Conservation (phyloP, 371 early-diverging fungal species). For the Mucor plumbeus region DNA sequence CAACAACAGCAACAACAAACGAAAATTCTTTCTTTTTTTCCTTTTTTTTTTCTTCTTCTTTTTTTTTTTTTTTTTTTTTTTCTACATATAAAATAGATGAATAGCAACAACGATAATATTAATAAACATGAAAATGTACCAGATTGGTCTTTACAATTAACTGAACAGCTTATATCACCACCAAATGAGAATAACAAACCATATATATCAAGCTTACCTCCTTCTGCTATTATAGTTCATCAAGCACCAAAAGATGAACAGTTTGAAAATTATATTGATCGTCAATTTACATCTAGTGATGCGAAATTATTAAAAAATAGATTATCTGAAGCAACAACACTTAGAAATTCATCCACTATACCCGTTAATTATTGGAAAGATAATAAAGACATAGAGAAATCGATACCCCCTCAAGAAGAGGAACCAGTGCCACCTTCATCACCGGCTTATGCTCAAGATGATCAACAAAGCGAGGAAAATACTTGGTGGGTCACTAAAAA, state of each 20-base stretch:
- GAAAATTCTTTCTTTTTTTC: not conserved
- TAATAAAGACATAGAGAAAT: constrained; percentile 12
- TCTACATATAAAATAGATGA: constrained; percentile 2
- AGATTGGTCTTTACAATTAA: constrained; percentile 24
- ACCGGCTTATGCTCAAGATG: not conserved
- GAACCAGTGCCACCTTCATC: not conserved
- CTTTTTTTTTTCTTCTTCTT: constrained; percentile 11
- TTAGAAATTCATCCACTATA: constrained; percentile 9
- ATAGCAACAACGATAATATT: constrained; percentile 2
- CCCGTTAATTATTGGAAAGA: not conserved
- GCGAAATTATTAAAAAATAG: constrained; percentile 18
- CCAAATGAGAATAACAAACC: not conserved
- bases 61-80: constrained; percentile 4
- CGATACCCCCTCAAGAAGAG: constrained; percentile 1
- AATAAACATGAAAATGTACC: constrained; percentile 16
- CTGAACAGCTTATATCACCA: constrained; percentile 24
- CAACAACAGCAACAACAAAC: not conserved
- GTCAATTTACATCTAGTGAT: constrained; percentile 17
- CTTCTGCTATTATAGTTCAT: constrained; percentile 14
- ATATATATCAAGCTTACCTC: not conserved
- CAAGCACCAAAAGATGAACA: constrained; percentile 16
- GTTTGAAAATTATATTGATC: constrained; percentile 19
- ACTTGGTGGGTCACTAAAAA: constrained; percentile 38
- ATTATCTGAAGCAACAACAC: constrained; percentile 19
- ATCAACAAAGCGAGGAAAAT: constrained; percentile 10